Evolutionary conservation across 495 filamentous ascomycete species (phyloP), one percentile per base, ranked within the genome.

Genomic region (Penicillium atrosanguineum): DNA sequence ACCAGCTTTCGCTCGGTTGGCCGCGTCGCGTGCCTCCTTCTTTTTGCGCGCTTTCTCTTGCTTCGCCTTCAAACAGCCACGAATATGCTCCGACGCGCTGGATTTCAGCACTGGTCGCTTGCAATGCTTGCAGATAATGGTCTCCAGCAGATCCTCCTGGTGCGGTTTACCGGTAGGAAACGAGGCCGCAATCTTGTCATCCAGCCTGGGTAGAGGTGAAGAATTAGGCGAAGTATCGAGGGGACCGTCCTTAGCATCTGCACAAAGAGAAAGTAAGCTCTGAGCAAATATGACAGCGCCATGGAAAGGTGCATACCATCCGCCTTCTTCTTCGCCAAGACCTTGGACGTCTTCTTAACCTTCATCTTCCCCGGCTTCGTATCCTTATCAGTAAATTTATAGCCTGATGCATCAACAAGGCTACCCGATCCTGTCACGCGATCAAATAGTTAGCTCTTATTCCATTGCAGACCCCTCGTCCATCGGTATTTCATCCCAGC

Each of bases 101-200:
- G 76, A 73, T 55, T 83, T 83, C 31, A 87, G 71, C 15, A 90
- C 70, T 4, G 82, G 83, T 53, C 90, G 87, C 70, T 89, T 91
- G 76, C 90, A 95, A 46, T 87, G 83, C 62, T 88, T 91, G 76
- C 90, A 95, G 26, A 87, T 78, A n/a, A 85, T 77, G 7, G 83
- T 74, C 31, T 90, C 85, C 6, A 83, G 78, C 15, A 71, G 55
- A 55, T 89, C 87, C 45, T 90, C 84, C 44, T 74, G 68, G 41
- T 87, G 82, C 0, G 90, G 90, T 37, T 85, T 81, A 42, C 87
- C 85, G 37, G 82, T 89, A 11, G 85, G 72, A 67, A 96, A 94
- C 1, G 83, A 85, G 15, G 85, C 78, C 50, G 85, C 80, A 15
- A 83, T 79, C 50, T 77, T 80, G 39, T 86, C 81, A 57, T 91